Evolutionary conservation across 257 asterid species (phyloP).

Genomic region (Nicotiana obtusifolia): DNA sequence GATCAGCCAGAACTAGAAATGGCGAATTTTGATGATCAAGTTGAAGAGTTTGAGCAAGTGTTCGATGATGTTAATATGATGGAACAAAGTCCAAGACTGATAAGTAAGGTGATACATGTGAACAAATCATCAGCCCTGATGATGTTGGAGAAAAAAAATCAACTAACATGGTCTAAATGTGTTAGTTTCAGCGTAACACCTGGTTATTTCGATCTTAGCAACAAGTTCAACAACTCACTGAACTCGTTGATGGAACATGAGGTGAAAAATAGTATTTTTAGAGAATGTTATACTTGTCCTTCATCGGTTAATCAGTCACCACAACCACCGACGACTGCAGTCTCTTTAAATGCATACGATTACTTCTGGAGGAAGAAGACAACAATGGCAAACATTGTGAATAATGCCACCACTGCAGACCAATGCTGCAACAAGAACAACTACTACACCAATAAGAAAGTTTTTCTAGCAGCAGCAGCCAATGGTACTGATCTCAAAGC

Average conservation of each 20-base stretch:
- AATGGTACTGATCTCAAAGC: constrained; percentile 1
- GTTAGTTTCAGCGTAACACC: background rate
- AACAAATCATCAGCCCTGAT: constrained; percentile 31
- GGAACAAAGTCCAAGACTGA: constrained; percentile 23
- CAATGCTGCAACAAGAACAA: constrained; percentile 11
- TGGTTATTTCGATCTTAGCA: background rate
- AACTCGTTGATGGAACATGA: constrained; percentile 9
- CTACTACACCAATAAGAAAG: constrained; percentile 2
- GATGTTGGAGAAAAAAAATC: constrained; percentile 33
- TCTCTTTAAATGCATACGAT: constrained; percentile 56
- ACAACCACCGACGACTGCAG: constrained; percentile 15
- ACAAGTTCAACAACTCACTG: constrained; percentile 21
- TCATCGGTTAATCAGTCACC: constrained; percentile 32
- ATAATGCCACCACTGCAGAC: constrained; percentile 11
- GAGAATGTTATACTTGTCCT: constrained; percentile 11
- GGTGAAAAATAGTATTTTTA: background rate
- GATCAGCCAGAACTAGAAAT: constrained; percentile 5
- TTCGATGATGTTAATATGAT: constrained; percentile 13
- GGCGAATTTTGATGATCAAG: background rate
- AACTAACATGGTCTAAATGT: constrained; percentile 33
- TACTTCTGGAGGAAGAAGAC: constrained; percentile 64
- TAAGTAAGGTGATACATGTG: constrained; percentile 32
- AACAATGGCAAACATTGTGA: constrained; percentile 13
- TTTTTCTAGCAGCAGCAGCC: background rate
- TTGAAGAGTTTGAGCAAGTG: constrained; percentile 20